These are phyloP conservation scores for Incumbomyces lentus DNA, from an alignment of 2,329 filamentous ascomycete species.

Conservation along the genomic window DNA sequence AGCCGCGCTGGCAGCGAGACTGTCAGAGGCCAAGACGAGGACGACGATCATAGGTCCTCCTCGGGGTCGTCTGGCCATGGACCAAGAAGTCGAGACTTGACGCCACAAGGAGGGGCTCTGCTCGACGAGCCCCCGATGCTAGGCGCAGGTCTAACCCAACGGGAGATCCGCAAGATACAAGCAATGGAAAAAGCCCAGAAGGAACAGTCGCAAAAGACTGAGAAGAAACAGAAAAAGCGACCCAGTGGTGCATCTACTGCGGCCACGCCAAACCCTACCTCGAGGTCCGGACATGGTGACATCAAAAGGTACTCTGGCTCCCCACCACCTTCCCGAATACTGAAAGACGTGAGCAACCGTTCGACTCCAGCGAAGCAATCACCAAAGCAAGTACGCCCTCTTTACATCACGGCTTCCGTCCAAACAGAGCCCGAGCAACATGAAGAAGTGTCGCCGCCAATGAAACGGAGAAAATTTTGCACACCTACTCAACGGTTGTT, in stretches of 20 bases:
- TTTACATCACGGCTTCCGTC: constrained; percentile 32
- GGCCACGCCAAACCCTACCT: constrained; percentile 38
- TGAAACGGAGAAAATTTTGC: constrained; percentile 26
- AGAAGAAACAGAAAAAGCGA: constrained; percentile 47
- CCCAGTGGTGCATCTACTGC: constrained; percentile 45
- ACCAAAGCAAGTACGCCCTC: constrained; percentile 11
- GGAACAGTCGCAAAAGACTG: constrained; percentile 45
- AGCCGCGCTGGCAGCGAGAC: constrained; percentile 52
- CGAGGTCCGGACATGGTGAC: constrained; percentile 13
- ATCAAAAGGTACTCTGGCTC: constrained; percentile 1
- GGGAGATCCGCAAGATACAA: constrained; percentile 53
- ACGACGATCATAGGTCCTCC: constrained; percentile 45
- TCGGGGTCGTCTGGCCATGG: constrained; percentile 48
- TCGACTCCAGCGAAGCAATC: background rate
- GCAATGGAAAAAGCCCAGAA: constrained; percentile 52
- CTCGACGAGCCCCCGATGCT: constrained; percentile 28
- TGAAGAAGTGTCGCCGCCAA: constrained; percentile 22
- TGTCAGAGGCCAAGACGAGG: constrained; percentile 43
- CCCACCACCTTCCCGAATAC: background rate
- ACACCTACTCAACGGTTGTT: constrained; percentile 34
- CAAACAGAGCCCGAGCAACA: constrained; percentile 36
- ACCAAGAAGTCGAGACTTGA: constrained; percentile 51
- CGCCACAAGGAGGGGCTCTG: constrained; percentile 44
- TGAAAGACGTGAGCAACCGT: constrained; percentile 4
- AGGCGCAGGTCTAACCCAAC: constrained; percentile 47